Evolutionary conservation across 768 basidiomycete genomes (phyloP), one percentile per base, ranked within the genome.

Genomic region (Lactarius pseudohatsudake): DNA sequence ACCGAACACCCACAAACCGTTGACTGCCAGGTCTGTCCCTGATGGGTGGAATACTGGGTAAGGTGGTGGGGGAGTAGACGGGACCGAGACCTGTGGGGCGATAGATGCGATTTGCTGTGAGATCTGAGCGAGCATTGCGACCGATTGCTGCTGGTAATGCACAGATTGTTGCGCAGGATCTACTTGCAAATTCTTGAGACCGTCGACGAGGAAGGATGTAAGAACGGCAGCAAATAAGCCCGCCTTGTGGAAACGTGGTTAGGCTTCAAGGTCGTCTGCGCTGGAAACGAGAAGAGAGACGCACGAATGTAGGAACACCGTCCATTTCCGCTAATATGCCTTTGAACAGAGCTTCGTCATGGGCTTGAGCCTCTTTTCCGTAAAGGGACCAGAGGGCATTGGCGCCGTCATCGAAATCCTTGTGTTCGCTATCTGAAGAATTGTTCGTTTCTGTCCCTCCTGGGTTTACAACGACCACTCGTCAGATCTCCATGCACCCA

Each of bases 141-240:
- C 41, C 2, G 54, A 8, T 61, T 65, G 64, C 2, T 61, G 41
- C 1, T 50, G 54, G n/a, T 60, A 65, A 13, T 61, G 45, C 0
- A 26, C 55, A 2, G 54, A 38, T 47, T 56, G 59, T 2, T 61
- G 32, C 2, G 40, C 20, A 3, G 64, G 58, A 30, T 53, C 13
- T 6, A 30, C 30, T 56, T 47, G 22, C 15, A 65, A 13, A 22
- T 59, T n/a, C 28, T 59, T 50, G 4, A 32, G 30, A 18, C 55
- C 57, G 5, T 34, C 22, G 22, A 61, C 13, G 26, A 61, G 15
- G 26, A 65, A 65, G 9, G 59, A 30, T 0, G 64, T 47, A 20
- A 65, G 41, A 28, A 45, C 54, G 9, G 54, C 59, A 9, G 64
- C 56, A 22, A 65, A 65, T 34, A 65, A 32, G 9, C 64, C 64